A percentile compares a stretch with the other conserved stretches of the same genome.
Evolutionary conservation across 2,329 filamentous ascomycete genomes (phyloP).

Genomic region (Coniella lustricola): DNA sequence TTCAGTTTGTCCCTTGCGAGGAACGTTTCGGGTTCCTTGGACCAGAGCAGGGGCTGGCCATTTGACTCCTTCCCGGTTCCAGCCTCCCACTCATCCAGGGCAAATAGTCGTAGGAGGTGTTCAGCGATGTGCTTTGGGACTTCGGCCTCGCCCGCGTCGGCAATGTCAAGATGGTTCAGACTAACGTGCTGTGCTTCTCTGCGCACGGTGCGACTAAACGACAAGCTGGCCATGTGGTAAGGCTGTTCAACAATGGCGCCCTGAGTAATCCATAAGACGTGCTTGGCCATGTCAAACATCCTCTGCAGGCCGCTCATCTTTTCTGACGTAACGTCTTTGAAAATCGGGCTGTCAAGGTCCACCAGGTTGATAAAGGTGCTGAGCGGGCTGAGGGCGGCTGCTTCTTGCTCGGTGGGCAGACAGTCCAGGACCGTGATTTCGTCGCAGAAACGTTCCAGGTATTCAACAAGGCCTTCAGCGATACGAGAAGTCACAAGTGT

Average conservation of each 20-base stretch:
- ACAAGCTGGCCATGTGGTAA: too few relatives aligned
- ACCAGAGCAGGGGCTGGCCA: not conserved
- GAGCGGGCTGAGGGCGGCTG: not conserved
- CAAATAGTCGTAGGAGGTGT: not conserved
- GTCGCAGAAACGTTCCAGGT: not conserved
- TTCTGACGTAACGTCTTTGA: constrained; percentile 17
- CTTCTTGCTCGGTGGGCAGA: too few relatives aligned
- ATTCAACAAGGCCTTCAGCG: too few relatives aligned
- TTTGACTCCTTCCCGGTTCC: too few relatives aligned
- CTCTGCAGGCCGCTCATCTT: constrained; percentile 15
- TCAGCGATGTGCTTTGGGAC: not conserved
- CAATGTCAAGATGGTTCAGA: too few relatives aligned
- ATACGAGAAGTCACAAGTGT: too few relatives aligned
- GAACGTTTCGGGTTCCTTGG: not conserved
- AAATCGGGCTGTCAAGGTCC: constrained; percentile 23
- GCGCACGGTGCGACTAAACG: too few relatives aligned
- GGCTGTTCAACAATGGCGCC: too few relatives aligned
- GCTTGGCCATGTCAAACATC: constrained; percentile 15
- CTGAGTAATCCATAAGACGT: constrained; percentile 25
- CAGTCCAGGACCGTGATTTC: not conserved
- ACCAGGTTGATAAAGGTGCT: constrained; percentile 17
- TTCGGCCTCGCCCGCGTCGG: too few relatives aligned
- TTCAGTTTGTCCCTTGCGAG: not conserved
- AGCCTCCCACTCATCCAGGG: not conserved
- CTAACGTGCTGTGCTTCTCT: too few relatives aligned